Conservation (phyloP, 1,284 basidiomycete species). For the Vanrija humicola region DNA sequence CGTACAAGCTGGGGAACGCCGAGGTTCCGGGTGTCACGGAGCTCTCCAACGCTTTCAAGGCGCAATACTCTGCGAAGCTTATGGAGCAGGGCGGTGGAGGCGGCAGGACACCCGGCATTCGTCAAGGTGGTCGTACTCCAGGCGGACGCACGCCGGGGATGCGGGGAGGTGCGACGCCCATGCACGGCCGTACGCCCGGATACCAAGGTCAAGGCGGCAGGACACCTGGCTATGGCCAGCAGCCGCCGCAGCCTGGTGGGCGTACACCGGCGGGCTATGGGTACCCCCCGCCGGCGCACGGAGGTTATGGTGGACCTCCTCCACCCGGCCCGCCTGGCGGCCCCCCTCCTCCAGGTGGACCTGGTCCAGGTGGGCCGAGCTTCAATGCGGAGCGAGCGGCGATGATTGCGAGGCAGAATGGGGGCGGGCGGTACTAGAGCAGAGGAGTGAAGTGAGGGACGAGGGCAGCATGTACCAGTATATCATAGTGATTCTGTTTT, state of each 20-base stretch:
- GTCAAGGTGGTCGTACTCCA: slow-evolving; percentile 46
- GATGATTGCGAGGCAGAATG: not conserved
- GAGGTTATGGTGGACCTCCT: not conserved
- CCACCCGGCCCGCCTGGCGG: not conserved
- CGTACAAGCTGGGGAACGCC: slow-evolving; percentile 82
- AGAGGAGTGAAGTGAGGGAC: too few species aligned
- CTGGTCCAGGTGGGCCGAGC: slow-evolving; percentile 12
- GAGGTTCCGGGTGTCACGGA: slow-evolving; percentile 83
- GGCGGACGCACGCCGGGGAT: slow-evolving; percentile 68
- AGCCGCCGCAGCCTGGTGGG: slow-evolving; percentile 4
- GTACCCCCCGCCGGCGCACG: not conserved
- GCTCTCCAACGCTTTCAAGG: slow-evolving; percentile 93
- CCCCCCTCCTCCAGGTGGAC: not conserved
- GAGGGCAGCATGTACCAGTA: too few species aligned
- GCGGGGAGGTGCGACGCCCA: slow-evolving; percentile 26
- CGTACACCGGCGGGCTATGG: slow-evolving; percentile 1
- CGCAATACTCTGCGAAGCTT: slow-evolving; percentile 56
- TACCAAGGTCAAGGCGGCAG: not conserved
- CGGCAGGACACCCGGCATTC: slow-evolving; percentile 68
- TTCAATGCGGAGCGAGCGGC: slow-evolving; percentile 37
- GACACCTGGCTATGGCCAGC: slow-evolving; percentile 15
- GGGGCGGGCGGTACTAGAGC: too few species aligned
- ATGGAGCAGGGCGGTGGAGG: slow-evolving; percentile 50
- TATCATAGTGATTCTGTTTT: too few species aligned
- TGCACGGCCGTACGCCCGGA: slow-evolving; percentile 8